phyloP scores from a whole-genome alignment of 2,329 filamentous ascomycete genomes.

The Ophiostoma sp. region DNA sequence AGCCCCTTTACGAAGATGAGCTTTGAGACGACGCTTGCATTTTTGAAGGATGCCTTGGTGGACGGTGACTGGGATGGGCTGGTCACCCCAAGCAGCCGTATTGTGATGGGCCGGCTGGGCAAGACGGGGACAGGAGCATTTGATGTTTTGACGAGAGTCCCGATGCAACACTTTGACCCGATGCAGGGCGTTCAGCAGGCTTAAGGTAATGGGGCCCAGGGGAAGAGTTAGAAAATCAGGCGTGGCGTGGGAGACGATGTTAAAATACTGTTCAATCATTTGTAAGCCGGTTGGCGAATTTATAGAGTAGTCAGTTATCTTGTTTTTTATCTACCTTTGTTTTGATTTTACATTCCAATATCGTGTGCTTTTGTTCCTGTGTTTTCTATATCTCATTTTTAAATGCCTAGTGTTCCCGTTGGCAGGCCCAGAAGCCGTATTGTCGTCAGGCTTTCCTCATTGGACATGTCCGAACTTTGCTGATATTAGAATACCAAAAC shows the following conservation, averaged over 20 bases:
- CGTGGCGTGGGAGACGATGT: neutral
- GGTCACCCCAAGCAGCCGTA: constrained; percentile 77
- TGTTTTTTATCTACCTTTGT: neutral
- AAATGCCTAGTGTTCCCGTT: too few relatives aligned
- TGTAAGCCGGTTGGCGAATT: neutral
- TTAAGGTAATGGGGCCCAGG: neutral
- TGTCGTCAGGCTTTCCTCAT: too few relatives aligned
- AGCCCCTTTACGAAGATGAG: constrained; percentile 98
- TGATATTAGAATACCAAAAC: too few relatives aligned
- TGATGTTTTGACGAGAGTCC: constrained; percentile 72
- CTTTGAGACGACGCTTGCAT: constrained; percentile 94
- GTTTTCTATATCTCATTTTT: neutral
- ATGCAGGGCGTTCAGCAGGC: constrained; percentile 23
- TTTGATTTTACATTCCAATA: neutral
- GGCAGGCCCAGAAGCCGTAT: too few relatives aligned
- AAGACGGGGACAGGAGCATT: constrained; percentile 88
- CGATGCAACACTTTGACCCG: constrained; percentile 50
- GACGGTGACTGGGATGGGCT: constrained; percentile 90
- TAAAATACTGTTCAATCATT: neutral
- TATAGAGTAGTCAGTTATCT: neutral
- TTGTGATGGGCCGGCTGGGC: constrained; percentile 82
- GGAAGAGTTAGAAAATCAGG: neutral
- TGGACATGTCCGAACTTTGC: too few relatives aligned
- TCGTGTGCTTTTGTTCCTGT: neutral
- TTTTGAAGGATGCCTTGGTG: constrained; percentile 87